Evolutionary conservation across 768 basidiomycete species (phyloP).

Genomic region (Termitomyces sp.): DNA sequence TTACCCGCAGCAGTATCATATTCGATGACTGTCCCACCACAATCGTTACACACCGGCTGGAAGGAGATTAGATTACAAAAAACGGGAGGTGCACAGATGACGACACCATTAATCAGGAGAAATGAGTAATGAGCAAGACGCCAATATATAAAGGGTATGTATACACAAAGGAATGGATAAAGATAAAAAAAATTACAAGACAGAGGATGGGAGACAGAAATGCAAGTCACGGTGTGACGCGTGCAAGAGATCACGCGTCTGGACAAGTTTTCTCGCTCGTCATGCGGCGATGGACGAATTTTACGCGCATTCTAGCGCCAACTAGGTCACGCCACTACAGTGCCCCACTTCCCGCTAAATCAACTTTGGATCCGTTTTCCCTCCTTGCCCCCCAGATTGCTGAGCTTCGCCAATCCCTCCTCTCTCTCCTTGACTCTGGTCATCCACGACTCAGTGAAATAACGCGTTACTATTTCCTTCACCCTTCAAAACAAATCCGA

Average conservation of each 20-base stretch:
- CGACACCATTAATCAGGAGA: conserved; percentile 11
- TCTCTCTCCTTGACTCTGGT: conserved; percentile 74
- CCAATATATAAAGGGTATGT: conserved; percentile 11
- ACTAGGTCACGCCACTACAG: conserved; percentile 9
- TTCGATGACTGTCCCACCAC: conserved; percentile 80
- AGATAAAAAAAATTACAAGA: conserved; percentile 5
- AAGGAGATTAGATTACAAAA: conserved; percentile 10
- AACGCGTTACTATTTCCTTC: conserved; percentile 89
- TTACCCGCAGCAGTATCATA: conserved; percentile 83
- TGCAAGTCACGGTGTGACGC: conserved; percentile 11
- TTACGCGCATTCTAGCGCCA: conserved; percentile 6
- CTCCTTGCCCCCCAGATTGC: conserved; percentile 65
- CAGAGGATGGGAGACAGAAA: conserved; percentile 4
- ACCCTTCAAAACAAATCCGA: conserved; percentile 86
- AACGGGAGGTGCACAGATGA: neutral
- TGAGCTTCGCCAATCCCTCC: conserved; percentile 60
- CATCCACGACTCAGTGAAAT: conserved; percentile 81
- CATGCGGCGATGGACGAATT: conserved; percentile 15
- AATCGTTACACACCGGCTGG: conserved; percentile 64
- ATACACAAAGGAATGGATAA: conserved; percentile 11
- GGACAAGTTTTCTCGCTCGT: conserved; percentile 2
- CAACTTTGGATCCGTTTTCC: conserved; percentile 57
- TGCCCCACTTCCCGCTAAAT: neutral
- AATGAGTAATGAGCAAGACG: neutral
- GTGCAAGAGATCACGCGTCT: neutral